Evolutionary conservation across 2,329 filamentous ascomycete genomes (phyloP), one percentile per base, ranked within the genome.

Genomic region (Blastomyces percursus): DNA sequence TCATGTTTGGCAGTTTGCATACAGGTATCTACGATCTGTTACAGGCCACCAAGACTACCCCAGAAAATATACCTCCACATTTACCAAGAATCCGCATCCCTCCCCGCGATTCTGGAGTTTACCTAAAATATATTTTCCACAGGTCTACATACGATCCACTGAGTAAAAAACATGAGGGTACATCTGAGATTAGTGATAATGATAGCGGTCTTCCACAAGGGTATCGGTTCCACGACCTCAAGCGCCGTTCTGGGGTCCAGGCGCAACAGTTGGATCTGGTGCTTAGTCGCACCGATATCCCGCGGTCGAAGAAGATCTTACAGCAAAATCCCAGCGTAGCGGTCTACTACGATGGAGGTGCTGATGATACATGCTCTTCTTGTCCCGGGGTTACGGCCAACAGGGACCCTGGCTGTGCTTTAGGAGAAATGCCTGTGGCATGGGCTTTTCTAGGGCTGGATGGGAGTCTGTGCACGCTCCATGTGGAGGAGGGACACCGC

Each of bases 401-500:
- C 16, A 40, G 63, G 14, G 8, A 21, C 9, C 35, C 61, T 24
- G 42, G 40, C 35, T 27, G 60, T 12, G 60, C 30, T 16, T n/a
- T 27, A 50, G 64, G 68, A 21, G 69, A 71, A 48, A 67, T 67
- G 61, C 75, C 76, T 14, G 63, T 78, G 61, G 76, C 71, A 2
- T 78, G 76, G 76, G 73, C 69, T 0, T 77, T 78, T 52, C 64
- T 78, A 4, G 70, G 71, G 3, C 64, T 71, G 24, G 76, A 78
- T 63, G 75, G 71, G 2, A 71, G 71, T 12, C 58, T 78, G 16
- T 70, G 72, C 12, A 74, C 73, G 35, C 61, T 78, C 51, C 74
- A 77, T 67, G 76, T 77, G 42, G 76, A 78, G 61, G 71, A 71
- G n/a, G 74, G 72, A 59, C 72, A 77, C 70, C 74, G 76, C 0